These are phyloP conservation scores for Quercus aquifolioides DNA, from an alignment of 306 rosid species.

Conservation along the genomic window DNA sequence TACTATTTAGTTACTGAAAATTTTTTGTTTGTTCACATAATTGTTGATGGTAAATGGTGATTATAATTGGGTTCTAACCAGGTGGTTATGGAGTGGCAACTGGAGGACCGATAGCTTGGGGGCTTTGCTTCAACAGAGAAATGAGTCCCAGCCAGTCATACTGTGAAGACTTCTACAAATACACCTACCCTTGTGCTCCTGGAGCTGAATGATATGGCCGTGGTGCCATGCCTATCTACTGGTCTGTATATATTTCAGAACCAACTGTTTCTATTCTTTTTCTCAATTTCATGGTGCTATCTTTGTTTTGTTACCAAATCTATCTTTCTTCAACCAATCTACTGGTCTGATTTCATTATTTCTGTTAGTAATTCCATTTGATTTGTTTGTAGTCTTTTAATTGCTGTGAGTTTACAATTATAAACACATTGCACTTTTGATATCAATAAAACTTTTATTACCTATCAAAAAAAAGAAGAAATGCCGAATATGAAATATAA, in stretches of 20 bases:
- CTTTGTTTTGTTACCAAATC: background rate
- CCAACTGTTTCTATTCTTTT: background rate
- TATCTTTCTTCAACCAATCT: background rate
- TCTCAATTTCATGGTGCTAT: background rate
- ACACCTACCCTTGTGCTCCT: slow-evolving; percentile 81
- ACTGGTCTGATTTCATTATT: too few species aligned
- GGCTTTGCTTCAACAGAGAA: slow-evolving; percentile 90
- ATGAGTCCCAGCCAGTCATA: slow-evolving; percentile 91
- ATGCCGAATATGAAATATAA: background rate
- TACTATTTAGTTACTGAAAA: background rate
- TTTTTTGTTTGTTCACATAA: background rate
- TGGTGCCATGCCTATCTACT: slow-evolving; percentile 93
- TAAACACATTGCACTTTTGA: too few species aligned
- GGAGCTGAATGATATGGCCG: slow-evolving; percentile 89
- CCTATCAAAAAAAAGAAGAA: background rate
- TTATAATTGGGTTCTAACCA: slow-evolving; percentile 29
- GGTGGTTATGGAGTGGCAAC: slow-evolving; percentile 99
- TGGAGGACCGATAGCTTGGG: slow-evolving; percentile 96
- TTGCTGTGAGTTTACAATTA: too few species aligned
- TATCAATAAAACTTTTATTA: too few species aligned
- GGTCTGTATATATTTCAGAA: slow-evolving; percentile 39
- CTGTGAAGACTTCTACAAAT: slow-evolving; percentile 78
- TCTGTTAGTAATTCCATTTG: too few species aligned
- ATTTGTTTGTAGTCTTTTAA: too few species aligned
- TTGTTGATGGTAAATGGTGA: background rate